A percentile compares a stretch with the other conserved stretches of the same genome.
Conservation (phyloP, 768 basidiomycete species). For the Austroboletus festivus region DNA sequence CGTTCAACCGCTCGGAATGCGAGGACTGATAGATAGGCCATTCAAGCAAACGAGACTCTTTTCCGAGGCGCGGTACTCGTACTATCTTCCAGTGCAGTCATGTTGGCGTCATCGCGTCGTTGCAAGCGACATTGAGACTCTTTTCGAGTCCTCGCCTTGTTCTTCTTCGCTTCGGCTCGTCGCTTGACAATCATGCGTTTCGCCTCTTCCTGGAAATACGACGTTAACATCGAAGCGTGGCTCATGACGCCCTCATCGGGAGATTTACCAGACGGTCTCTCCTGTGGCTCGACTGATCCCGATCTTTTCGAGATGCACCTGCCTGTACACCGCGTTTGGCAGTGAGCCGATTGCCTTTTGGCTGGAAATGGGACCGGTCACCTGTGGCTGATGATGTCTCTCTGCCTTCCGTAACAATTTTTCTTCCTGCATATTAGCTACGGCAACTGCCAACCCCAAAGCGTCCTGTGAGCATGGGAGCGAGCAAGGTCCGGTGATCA, state of each 20-base stretch:
- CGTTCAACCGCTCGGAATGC: constrained; percentile 15
- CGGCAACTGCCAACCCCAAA: constrained; percentile 44
- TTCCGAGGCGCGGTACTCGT: constrained; percentile 26
- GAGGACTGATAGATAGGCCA: constrained; percentile 16
- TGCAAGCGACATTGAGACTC: constrained; percentile 13
- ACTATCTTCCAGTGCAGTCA: constrained; percentile 8
- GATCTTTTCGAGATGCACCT: constrained; percentile 28
- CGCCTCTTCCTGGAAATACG: constrained; percentile 38
- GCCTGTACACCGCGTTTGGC: constrained; percentile 19
- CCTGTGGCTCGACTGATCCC: constrained; percentile 24
- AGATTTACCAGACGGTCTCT: constrained; percentile 40
- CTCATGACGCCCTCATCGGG: constrained; percentile 10
- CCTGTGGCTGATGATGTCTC: constrained; percentile 42
- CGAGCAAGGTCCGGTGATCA: constrained; percentile 20
- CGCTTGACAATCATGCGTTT: constrained; percentile 38
- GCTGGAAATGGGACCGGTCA: constrained; percentile 16
- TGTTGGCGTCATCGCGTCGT: constrained; percentile 7
- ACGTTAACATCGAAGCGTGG: constrained; percentile 12
- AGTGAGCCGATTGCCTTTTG: constrained; percentile 20
- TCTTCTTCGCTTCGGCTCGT: constrained; percentile 37
- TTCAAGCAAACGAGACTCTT: constrained; percentile 33
- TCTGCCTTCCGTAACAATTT: constrained; percentile 38
- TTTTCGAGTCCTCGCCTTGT: constrained; percentile 36
- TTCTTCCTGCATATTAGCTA: constrained; percentile 45
- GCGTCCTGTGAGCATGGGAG: constrained; percentile 45